Evolutionary conservation across 129 eudicot genomes (phyloP), one percentile per base, ranked within the genome.

Genomic region (Saposhnikovia divaricata): DNA sequence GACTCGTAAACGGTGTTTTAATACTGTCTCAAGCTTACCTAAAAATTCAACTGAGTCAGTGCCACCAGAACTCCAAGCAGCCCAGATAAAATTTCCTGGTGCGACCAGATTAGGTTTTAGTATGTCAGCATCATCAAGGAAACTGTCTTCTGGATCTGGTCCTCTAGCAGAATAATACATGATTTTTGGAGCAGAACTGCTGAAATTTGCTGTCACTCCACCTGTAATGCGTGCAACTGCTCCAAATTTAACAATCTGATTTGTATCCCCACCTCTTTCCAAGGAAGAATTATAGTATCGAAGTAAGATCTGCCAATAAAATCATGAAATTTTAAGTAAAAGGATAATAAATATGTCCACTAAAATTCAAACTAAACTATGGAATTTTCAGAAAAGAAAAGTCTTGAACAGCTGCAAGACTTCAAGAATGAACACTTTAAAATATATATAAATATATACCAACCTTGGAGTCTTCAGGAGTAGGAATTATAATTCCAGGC

Each of bases 81-180:
- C 92, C 99, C 99, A 96, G 80, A 96, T 92, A 42, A 48, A 91
- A 85, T 96, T 92, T 80, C 99, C 98, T 15, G 99, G 99, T 40
- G 99, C 98, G 46, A 92, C 97, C 27, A 96, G 72, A 81, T 96
- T 96, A 59, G 98, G 99, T 86, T 96, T 96, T 77, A 92, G 77
- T 77, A 96, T 85, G 80, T 96, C 99, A 4, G 99, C 99, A 87
- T 85, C 90, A 80, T 80, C 83, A 77, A 92, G 90, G 80, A 34
- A 89, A 78, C 63, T 92, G 84, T 90, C 99, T 81, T 89, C 92
- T 42, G 99, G 98, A 84, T 96, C 99, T 27, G 99, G 99, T 77
- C 99, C 99, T 89, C 99, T 88, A 37, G 99, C 99, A 63, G 99
- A 96, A 80, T 92, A 96, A 84, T 86, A 96, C 99, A 96, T 96